Conservation (phyloP, 768 basidiomycete species). For the Macrolepiota fuliginosa region DNA sequence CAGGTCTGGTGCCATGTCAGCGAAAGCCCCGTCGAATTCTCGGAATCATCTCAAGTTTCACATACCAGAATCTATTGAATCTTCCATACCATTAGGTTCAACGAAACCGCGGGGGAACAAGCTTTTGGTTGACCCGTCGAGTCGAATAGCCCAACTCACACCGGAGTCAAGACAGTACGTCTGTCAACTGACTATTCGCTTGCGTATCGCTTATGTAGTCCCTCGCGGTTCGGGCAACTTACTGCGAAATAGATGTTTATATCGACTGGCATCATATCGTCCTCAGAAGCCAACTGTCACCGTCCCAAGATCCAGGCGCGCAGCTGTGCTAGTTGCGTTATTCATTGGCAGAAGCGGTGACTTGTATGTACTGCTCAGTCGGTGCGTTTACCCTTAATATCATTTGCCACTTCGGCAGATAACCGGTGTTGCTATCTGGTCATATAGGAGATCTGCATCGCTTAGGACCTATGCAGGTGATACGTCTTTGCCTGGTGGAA, state of each 20-base stretch:
- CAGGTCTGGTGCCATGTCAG: background rate
- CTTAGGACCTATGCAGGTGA: constrained; percentile 82
- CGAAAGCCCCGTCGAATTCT: background rate
- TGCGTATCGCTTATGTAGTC: background rate
- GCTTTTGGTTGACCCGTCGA: constrained; percentile 29
- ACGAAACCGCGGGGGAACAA: constrained; percentile 44
- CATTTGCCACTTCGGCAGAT: background rate
- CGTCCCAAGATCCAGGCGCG: constrained; percentile 57
- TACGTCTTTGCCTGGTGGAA: constrained; percentile 87
- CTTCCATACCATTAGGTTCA: constrained; percentile 17
- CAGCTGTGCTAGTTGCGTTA: constrained; percentile 80
- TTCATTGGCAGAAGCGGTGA: constrained; percentile 86
- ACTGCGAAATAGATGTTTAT: constrained; percentile 45
- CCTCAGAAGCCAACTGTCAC: constrained; percentile 36
- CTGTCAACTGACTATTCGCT: background rate
- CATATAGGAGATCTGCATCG: constrained; percentile 65
- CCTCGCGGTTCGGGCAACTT: background rate
- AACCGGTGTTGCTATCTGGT: background rate
- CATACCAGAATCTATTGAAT: constrained; percentile 1
- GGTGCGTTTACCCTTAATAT: constrained; percentile 44
- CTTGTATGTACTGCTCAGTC: constrained; percentile 80
- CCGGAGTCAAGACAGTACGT: constrained; percentile 48
- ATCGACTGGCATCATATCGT: constrained; percentile 49
- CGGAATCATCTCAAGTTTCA: constrained; percentile 7
- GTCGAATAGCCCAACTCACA: constrained; percentile 44